A percentile compares a stretch with the other conserved stretches of the same genome.
These are phyloP conservation scores for Penicillium waksmanii DNA, from an alignment of 495 filamentous ascomycete species.

Conservation along the genomic window DNA sequence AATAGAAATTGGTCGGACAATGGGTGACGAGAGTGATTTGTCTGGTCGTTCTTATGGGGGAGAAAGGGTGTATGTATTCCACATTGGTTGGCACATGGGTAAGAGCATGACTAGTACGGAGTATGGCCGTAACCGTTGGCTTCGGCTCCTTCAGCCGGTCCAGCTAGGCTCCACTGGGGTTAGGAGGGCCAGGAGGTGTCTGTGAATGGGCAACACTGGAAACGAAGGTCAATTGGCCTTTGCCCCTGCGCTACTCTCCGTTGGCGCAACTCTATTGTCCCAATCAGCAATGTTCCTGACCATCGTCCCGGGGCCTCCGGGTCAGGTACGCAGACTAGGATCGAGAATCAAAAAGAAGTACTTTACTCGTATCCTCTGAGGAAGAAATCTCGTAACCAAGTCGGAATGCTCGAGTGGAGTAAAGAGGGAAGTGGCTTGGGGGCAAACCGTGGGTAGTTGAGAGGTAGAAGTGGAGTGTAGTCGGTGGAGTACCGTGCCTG, in stretches of 20 bases:
- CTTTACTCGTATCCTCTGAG: too few species aligned
- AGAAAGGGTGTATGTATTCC: background rate
- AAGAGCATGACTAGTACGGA: too few species aligned
- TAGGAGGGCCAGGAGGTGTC: slow-evolving; percentile 9
- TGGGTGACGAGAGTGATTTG: too few species aligned
- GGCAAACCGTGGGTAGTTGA: background rate
- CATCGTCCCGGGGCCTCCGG: background rate
- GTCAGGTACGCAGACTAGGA: background rate
- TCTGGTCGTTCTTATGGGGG: background rate
- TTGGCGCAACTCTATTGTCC: slow-evolving; percentile 7
- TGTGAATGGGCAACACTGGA: background rate
- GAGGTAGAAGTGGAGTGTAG: too few species aligned
- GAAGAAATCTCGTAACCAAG: too few species aligned
- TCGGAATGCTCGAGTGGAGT: background rate
- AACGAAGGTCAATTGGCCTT: background rate
- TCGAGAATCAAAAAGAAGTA: background rate
- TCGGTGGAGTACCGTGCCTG: too few species aligned
- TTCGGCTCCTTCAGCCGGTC: slow-evolving; percentile 11
- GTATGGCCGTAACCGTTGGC: background rate
- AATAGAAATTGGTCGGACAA: background rate
- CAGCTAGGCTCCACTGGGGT: slow-evolving; percentile 3
- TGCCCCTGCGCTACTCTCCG: slow-evolving; percentile 10
- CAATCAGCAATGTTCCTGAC: background rate
- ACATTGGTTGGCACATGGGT: background rate
- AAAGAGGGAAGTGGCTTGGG: background rate